A percentile compares a stretch with the other conserved stretches of the same genome.
Evolutionary conservation across 331 rosid genomes (phyloP).

Genomic region (Stylosanthes scabra): DNA sequence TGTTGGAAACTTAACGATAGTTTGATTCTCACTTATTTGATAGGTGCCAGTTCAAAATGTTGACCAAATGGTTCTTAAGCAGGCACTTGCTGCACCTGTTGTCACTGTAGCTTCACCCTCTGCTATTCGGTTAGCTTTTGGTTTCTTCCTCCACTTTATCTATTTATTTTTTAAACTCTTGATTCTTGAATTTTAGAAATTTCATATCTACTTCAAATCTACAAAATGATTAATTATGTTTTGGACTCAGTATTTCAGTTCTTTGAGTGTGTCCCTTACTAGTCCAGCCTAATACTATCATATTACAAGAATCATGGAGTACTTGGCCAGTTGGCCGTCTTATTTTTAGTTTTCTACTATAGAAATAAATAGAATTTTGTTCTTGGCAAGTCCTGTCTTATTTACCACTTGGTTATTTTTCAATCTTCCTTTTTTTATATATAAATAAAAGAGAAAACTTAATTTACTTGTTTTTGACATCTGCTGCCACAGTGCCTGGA

Average conservation of each 20-base stretch:
- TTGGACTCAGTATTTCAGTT: conserved; percentile 7
- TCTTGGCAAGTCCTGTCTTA: conserved; percentile 28
- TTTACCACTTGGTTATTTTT: not conserved
- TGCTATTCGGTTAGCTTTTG: conserved; percentile 66
- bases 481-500: conserved; percentile 83
- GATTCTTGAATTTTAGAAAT: not conserved
- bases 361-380: conserved; percentile 22
- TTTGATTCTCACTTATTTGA: conserved; percentile 2
- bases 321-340: not conserved
- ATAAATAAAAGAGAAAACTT: no score
- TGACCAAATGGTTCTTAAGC: conserved; percentile 62
- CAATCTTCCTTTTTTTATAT: no score
- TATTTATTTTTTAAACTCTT: no score
- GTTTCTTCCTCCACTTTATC: no score
- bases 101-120: conserved; percentile 97
- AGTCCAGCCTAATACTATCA: conserved; percentile 17
- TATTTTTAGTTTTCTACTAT: conserved; percentile 21
- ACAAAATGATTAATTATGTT: conserved; percentile 22
- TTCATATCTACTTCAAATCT: conserved; percentile 14
- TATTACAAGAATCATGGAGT: not conserved
- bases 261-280: conserved; percentile 1
- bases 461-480: conserved; percentile 38
- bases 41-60: conserved; percentile 88
- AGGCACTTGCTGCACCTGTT: conserved; percentile 84
- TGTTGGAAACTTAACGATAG: not conserved